A percentile compares a stretch with the other conserved stretches of the same genome.
phyloP scores from a whole-genome alignment of 192 early-diverging fungal species.

The Coemansia sp. region DNA sequence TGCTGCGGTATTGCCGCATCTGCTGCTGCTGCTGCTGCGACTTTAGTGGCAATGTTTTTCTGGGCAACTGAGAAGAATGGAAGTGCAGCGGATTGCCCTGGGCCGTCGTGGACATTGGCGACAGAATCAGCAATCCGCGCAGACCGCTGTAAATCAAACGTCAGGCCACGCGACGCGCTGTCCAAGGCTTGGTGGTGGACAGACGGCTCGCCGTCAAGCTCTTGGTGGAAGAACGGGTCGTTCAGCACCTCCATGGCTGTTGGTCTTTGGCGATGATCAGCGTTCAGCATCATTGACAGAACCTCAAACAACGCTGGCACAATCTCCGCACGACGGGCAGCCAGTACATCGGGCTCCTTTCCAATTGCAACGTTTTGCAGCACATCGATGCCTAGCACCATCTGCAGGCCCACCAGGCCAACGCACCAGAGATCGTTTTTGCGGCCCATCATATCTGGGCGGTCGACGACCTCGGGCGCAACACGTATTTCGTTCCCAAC shows the following conservation, averaged over 20 bases:
- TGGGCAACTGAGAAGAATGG: slow-evolving; percentile 42
- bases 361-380: slow-evolving; percentile 53
- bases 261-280: slow-evolving; percentile 69
- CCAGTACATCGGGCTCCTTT: slow-evolving; percentile 55
- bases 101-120: not conserved
- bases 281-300: slow-evolving; percentile 60
- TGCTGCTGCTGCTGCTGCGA: not conserved
- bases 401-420: slow-evolving; percentile 66
- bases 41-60: slow-evolving; percentile 19
- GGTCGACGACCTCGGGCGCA: slow-evolving; percentile 63
- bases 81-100: not conserved
- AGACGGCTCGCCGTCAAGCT: slow-evolving; percentile 39
- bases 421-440: slow-evolving; percentile 79
- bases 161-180: slow-evolving; percentile 28
- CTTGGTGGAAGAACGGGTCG: slow-evolving; percentile 67
- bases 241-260: slow-evolving; percentile 74
- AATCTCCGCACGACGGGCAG: slow-evolving; percentile 50
- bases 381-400: slow-evolving; percentile 66
- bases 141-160: slow-evolving; percentile 33
- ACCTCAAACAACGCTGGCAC: slow-evolving; percentile 54
- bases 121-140: not conserved
- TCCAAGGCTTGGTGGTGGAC: slow-evolving; percentile 48
- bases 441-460: slow-evolving; percentile 60
- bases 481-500: slow-evolving; percentile 49
- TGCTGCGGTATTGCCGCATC: not conserved